These are phyloP conservation scores for Yamadazyma spencermartinsiae DNA, from an alignment of 1,139 yeast species.

Conservation along the genomic window DNA sequence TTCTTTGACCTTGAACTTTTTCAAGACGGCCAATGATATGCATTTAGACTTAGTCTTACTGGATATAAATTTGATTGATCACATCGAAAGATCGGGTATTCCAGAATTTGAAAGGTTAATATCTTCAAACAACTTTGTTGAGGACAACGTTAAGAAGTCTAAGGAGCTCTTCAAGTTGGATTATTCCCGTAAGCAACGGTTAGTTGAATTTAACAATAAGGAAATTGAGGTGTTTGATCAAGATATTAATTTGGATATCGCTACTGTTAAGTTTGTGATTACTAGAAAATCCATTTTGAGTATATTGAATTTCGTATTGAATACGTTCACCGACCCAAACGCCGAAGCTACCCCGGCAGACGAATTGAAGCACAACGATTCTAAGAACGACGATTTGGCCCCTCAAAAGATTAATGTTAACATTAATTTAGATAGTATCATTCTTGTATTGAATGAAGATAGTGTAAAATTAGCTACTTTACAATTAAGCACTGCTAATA, in stretches of 20 bases:
- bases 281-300: constrained; percentile 80
- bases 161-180: constrained; percentile 61
- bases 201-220: constrained; percentile 56
- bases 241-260: constrained; percentile 68
- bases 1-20: constrained; percentile 58
- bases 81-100: constrained; percentile 63
- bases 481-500: constrained; percentile 70
- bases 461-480: constrained; percentile 80
- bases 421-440: constrained; percentile 71
- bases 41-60: constrained; percentile 63
- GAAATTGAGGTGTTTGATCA: constrained; percentile 79
- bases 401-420: constrained; percentile 75
- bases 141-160: constrained; percentile 27
- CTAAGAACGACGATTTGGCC: constrained; percentile 51
- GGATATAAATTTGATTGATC: constrained; percentile 73
- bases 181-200: constrained; percentile 58
- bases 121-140: constrained; percentile 58
- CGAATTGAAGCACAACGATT: constrained; percentile 60
- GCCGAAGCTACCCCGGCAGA: constrained; percentile 71
- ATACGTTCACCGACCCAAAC: constrained; percentile 83
- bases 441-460: constrained; percentile 78
- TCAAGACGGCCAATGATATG: constrained; percentile 61
- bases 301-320: constrained; percentile 74
- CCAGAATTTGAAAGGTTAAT: constrained; percentile 68
- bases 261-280: constrained; percentile 75